phyloP scores from a whole-genome alignment of 257 asterid genomes.

The Solanum etuberosum region DNA sequence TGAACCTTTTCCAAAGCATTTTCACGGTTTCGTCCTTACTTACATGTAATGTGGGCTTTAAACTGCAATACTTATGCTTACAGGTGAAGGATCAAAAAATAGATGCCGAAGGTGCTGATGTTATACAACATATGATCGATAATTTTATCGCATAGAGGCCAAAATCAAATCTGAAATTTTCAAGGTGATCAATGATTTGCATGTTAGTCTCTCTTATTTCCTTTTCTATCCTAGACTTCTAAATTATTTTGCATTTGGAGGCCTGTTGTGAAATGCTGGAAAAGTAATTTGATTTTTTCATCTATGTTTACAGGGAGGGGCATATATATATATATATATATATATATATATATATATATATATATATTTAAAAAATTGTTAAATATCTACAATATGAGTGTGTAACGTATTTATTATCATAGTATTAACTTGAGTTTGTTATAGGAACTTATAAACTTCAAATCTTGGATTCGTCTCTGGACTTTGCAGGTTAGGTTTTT shows the following conservation, averaged over 20 bases:
- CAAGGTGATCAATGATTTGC: neutral
- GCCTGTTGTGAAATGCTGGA: neutral
- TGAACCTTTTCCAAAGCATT: neutral
- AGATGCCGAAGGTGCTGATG: slow-evolving; percentile 88
- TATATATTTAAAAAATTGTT: neutral
- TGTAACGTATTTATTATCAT: neutral
- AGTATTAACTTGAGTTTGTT: neutral
- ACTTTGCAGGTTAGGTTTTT: neutral
- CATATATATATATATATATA: neutral
- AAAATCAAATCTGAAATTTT: neutral
- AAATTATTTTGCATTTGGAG: neutral
- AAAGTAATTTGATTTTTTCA: neutral
- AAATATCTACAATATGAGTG: neutral
- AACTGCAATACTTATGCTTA: neutral
- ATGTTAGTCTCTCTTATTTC: neutral
- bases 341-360: neutral
- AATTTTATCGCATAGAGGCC: slow-evolving; percentile 42
- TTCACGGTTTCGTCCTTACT: neutral
- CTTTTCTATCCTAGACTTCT: neutral
- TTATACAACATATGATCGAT: slow-evolving; percentile 86
- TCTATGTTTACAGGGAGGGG: neutral
- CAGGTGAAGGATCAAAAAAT: slow-evolving; percentile 68
- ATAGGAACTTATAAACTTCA: neutral
- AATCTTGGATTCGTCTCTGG: neutral
- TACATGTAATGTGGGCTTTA: neutral